Base-by-base conservation (phyloP, 208 protist genomes). In the Novymonas esmeraldas region DNA sequence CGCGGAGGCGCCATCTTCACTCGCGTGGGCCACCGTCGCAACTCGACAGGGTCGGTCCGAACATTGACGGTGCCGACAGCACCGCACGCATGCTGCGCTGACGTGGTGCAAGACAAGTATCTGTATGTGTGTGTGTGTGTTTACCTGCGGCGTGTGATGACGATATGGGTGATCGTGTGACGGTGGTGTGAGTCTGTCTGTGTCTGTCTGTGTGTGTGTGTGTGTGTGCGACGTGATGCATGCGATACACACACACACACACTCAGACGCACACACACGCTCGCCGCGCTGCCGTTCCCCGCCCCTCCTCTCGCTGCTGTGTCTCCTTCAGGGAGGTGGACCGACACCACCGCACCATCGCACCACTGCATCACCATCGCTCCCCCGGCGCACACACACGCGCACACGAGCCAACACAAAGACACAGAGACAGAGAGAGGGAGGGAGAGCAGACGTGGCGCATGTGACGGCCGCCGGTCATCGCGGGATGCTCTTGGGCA, bases 401-500 rank as follows among this genome's bases (percentile, higher is more conserved):
- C 52, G 28, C 29, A 42, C 2, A 28, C 31, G 16, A 0, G 7
- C 6, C 22, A 22, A 36, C 14, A 55, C 5, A 38, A 14, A 24
- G 20, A 9, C 24, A 36, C 18, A 36, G 33, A 58, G 20, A 57
- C 20, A 31, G 52, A 36, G 3, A 22, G 28, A 26, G 26, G 16
- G 28, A 20, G n/a, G 3, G 18, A 44, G 50, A 57, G 20, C 11
- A 16, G 38, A 33, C 4, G n/a, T 6, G 51, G 31, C 10, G 20
- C 28, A 20, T 13, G 26, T 6, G 10, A 54, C 20, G 6, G 9
- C 31, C 2, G 0, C 6, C n/a, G 38, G 18, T 64, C 65, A 70
- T 13, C 70, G 46, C 20, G 63, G 63, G 18, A 79, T 45, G 44
- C 10, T 57, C 64, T 95, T 95, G 18, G 91, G 87, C 69, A 96